Evolutionary conservation across 1,139 yeast species (phyloP), one percentile per base, ranked within the genome.

Genomic region (Suhomyces coccinellae): DNA sequence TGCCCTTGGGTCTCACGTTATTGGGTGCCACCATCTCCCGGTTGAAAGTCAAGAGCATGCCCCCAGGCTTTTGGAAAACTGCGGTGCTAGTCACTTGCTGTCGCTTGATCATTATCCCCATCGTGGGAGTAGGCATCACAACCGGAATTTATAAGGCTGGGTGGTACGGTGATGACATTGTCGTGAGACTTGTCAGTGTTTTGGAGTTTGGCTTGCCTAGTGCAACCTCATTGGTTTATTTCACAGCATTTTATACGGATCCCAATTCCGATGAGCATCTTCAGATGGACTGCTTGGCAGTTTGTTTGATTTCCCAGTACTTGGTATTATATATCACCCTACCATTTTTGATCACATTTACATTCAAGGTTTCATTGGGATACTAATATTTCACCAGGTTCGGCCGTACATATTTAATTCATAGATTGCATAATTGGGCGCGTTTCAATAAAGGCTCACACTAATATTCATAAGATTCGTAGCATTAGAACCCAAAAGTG

Each of bases 11-110:
- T 2, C 72, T 91, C 48, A 62, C 87, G 41, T 61, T 91, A 47
- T 65, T 91, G 31, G 98, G 98, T 3, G 96, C 95, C 11, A 88
- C 97, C 4, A 79, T 91, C 38, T 84, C 96, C 0, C 69, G 97
- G 40, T 72, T 91, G 41, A 71, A 78, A 49, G 67, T 89, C 24
- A 75, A 73, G 13, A 62, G 71, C 13, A 68, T 89, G 58, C 86
- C 89, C 10, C 67, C 73, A 2, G 89, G 90, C 2, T 82, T 87
- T 60, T 85, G 95, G 88, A 79, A 80, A 57, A 73, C 79, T 1
- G 77, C 74, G 1, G 46, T 72, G 22, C 63, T 63, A 52, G 57
- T 72, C n/a, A 70, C 77, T 0, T 52, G 57, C 6, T 49, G 61
- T 0, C 53, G 79, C 38, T 57, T 74, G 33, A 60, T 75, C 3